Conservation (phyloP, 768 basidiomycete genomes). For the Grammothele lineata region DNA sequence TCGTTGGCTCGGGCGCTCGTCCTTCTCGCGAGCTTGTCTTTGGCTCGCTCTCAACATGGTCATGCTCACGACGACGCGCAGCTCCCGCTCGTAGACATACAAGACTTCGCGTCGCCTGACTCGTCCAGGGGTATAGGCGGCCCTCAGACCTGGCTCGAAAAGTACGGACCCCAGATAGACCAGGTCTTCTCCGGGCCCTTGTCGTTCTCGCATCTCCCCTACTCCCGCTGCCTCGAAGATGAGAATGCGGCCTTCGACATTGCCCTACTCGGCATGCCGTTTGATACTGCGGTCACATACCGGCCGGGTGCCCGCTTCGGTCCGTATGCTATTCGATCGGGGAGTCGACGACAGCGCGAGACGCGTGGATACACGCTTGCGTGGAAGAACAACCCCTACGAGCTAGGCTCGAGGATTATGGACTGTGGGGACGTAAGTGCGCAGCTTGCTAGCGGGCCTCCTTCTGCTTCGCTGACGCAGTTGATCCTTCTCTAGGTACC, state of each 20-base stretch:
- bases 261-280: constrained; percentile 76
- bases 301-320: constrained; percentile 79
- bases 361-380: constrained; percentile 62
- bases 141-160: constrained; percentile 56
- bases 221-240: constrained; percentile 65
- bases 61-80: background rate
- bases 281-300: constrained; percentile 58
- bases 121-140: too few relatives aligned
- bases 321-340: constrained; percentile 79
- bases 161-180: constrained; percentile 74
- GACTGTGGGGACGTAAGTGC: constrained; percentile 79
- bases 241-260: constrained; percentile 57
- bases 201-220: constrained; percentile 80
- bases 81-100: constrained; percentile 3
- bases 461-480: background rate
- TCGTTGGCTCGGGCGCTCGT: background rate
- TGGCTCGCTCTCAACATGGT: background rate
- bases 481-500: constrained; percentile 59
- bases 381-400: constrained; percentile 70
- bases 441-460: too few relatives aligned
- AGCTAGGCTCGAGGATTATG: constrained; percentile 50
- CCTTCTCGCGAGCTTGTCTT: background rate
- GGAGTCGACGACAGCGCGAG: constrained; percentile 62
- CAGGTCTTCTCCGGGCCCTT: constrained; percentile 76
- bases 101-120: constrained; percentile 5